These are phyloP conservation scores for Circinella umbellata DNA, from an alignment of 371 early-diverging fungal species.

Conservation along the genomic window DNA sequence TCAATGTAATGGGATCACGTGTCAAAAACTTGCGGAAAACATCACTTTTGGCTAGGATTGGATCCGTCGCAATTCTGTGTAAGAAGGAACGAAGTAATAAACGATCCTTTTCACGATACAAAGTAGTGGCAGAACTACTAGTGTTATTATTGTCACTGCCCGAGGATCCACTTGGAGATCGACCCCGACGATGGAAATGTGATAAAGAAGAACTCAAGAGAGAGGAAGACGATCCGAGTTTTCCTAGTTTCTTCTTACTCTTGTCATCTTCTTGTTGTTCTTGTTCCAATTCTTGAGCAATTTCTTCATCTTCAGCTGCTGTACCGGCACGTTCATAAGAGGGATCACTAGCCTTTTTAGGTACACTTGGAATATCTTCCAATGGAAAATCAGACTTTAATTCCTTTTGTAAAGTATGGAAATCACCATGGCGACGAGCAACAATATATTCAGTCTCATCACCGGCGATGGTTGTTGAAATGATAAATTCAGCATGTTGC, in stretches of 20 bases:
- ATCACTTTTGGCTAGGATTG: slow-evolving; percentile 36
- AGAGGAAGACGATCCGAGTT: not conserved
- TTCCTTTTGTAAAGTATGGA: slow-evolving; percentile 29
- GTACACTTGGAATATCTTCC: slow-evolving; percentile 29
- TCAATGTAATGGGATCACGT: slow-evolving; percentile 40
- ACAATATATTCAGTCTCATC: slow-evolving; percentile 20
- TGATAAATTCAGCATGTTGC: slow-evolving; percentile 39
- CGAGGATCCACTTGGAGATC: not conserved
- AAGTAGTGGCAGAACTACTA: not conserved
- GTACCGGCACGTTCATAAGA: slow-evolving; percentile 8
- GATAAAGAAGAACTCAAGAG: slow-evolving; percentile 3
- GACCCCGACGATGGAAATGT: not conserved
- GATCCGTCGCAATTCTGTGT: slow-evolving; percentile 38
- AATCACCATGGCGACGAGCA: slow-evolving; percentile 40
- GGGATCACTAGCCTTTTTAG: slow-evolving; percentile 32
- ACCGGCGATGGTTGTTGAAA: slow-evolving; percentile 23
- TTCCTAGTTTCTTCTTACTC: slow-evolving; percentile 2
- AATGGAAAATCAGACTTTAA: slow-evolving; percentile 32
- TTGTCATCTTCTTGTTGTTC: slow-evolving; percentile 10
- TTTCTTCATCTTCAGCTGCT: slow-evolving; percentile 4
- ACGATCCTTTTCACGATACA: slow-evolving; percentile 58
- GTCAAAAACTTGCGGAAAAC: slow-evolving; percentile 49
- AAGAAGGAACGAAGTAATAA: slow-evolving; percentile 52
- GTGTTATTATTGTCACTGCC: not conserved
- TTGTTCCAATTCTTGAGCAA: not conserved